Conservation (phyloP, 2,329 filamentous ascomycete species). For the Aspergillus sp. region DNA sequence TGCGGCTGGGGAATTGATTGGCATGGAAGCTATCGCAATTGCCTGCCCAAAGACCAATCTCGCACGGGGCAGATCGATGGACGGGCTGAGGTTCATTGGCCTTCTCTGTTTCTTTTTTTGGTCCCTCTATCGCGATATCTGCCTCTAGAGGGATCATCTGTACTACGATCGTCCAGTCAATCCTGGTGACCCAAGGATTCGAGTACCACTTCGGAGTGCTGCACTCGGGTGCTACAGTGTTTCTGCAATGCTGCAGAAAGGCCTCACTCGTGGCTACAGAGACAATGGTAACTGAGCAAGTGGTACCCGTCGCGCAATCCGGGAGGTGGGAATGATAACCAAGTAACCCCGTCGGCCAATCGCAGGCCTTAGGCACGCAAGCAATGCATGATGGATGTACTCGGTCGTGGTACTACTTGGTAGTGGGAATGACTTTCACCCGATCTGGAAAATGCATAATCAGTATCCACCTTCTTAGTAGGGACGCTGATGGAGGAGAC, state of each 20-base stretch:
- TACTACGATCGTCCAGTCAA: background rate
- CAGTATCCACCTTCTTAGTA: background rate
- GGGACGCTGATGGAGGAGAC: too few relatives aligned
- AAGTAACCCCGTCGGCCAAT: constrained; percentile 1
- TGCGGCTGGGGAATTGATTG: constrained; percentile 23
- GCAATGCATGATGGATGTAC: background rate
- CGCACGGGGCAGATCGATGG: background rate
- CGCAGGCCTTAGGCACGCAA: background rate
- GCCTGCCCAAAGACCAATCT: constrained; percentile 4
- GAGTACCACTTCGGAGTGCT: background rate
- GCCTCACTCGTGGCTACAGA: background rate
- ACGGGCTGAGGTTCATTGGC: background rate
- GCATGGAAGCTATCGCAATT: constrained; percentile 15
- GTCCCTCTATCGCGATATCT: background rate
- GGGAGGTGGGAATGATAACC: background rate
- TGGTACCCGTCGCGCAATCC: background rate
- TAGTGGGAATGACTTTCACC: constrained; percentile 9
- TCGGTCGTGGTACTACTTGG: background rate
- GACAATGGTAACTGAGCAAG: background rate
- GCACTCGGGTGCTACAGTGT: background rate
- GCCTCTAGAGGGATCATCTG: background rate
- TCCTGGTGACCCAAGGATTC: background rate
- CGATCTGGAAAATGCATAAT: constrained; percentile 18
- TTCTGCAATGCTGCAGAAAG: background rate
- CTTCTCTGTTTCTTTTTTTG: constrained; percentile 1